Base-by-base conservation (phyloP, 169 alveolate genomes). In the Eimeria maxima region DNA sequence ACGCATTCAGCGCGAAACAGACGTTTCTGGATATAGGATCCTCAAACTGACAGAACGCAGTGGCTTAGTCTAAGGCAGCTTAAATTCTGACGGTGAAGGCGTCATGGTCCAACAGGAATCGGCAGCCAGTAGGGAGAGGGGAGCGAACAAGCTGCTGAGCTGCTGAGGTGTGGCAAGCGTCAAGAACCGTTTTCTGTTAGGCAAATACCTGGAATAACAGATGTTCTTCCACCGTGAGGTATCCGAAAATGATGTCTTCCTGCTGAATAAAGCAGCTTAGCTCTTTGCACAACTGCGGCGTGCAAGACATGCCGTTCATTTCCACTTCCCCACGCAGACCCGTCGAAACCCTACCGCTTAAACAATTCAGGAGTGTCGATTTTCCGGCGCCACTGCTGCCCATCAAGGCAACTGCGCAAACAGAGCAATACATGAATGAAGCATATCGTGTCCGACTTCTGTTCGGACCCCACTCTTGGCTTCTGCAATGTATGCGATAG, bases 361-460 rank as follows among this genome's bases (percentile, higher is more conserved):
- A n/a, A 50, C 91, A 93, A 76, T 97, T 97, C 55, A 98, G 95
- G 6, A 98, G 91, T 1, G 98, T 97, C 33, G 99, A 97, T 94
- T 97, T 98, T 29, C 99, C 99, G 63, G 98, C 98, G 24, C 99
- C 99, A 29, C 98, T 97, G 67, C 98, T 90, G 18, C 99, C 99
- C 98, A 98, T 96, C 81, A 98, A 95, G 20, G 98, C 98, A 45
- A 97, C 97, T 80, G 96, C 95, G 93, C 90, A 91, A 33, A 44
- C 76, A 88, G 65, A 33, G 29, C 53, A 3, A 24, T 7, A 53
- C 1, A 22, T 29, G 13, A 38, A 27, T 8, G 29, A 27, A 47
- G 29, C 33, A 88, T 67, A 16, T 33, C 18, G 22, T 65, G 71
- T 16, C 67, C 20, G 69, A 6, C 8, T 65, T 22, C 60, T 27